Base-by-base conservation (phyloP, 2,329 filamentous ascomycete species). In the Beauveria sp. region DNA sequence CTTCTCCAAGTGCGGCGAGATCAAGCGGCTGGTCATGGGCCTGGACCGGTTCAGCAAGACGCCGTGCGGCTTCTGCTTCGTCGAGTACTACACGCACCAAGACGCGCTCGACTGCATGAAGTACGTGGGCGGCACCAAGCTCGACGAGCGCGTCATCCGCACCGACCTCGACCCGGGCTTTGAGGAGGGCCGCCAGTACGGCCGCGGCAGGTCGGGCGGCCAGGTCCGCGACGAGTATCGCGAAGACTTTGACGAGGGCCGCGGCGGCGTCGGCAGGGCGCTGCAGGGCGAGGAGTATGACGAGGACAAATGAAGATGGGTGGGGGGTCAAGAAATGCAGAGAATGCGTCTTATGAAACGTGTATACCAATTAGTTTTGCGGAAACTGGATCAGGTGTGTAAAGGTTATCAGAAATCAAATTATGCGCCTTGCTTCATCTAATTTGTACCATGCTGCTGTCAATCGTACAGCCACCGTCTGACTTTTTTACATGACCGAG, bases 61-160 rank as follows among this genome's bases (percentile, higher is more conserved):
- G 0, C 95, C 95, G 1, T 99, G 95, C 76, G 95, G 95, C 46
- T 99, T 99, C 81, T 99, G 95, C 81, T 99, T 99, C 72, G 95
- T 99, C 70, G 95, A 99, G 77, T 99, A 99, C 79, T 98, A 97
- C 79, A 97, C 88, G 34, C 95, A 98, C 74, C 89, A 96, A 72
- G 95, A 99, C 74, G 95, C 95, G 9, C 83, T 99, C 55, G 95
- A 99, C 74, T 98, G 93, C 77, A 88, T 99, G 87, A 99, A 98
- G 78, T 99, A 98, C 74, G 88, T 99, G 70, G 95, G 95, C 61
- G 95, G 95, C 62, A 99, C 95, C 42, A 99, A 99, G 79, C 84
- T 99, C 51, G 95, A 99, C 74, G 95, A 99, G 81, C 87, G 95
- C 68, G 88, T 99, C 71, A 97, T 99, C 71, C 84, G 95, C 63